Conservation (phyloP, 345 rosid species). For the Linum tenue region DNA sequence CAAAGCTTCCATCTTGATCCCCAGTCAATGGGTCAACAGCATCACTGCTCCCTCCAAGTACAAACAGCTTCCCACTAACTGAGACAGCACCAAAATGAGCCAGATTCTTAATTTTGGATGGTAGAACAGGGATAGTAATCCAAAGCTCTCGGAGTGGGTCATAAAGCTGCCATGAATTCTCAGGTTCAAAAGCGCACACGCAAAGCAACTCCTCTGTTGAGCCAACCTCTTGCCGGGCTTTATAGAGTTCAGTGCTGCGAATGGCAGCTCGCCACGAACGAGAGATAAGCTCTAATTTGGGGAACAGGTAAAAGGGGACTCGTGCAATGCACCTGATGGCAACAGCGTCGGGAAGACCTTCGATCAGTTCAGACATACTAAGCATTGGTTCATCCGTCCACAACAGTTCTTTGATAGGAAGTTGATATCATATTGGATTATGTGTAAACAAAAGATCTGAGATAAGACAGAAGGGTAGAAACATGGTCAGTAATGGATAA, state of each 20-base stretch:
- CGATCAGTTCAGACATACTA: conserved; percentile 80
- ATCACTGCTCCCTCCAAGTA: conserved; percentile 93
- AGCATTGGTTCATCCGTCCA: conserved; percentile 30
- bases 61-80: conserved; percentile 58
- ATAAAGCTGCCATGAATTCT: conserved; percentile 92
- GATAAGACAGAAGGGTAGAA: background rate
- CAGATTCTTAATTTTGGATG: conserved; percentile 73
- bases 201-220: conserved; percentile 68
- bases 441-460: background rate
- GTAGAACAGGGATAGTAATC: conserved; percentile 87
- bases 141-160: conserved; percentile 71
- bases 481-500: background rate
- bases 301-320: conserved; percentile 66
- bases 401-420: conserved; percentile 13
- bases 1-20: conserved; percentile 91
- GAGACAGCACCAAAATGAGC: conserved; percentile 79
- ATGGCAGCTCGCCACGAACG: conserved; percentile 83
- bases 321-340: conserved; percentile 90
- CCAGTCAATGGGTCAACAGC: conserved; percentile 87
- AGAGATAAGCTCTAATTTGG: conserved; percentile 78
- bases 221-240: conserved; percentile 62
- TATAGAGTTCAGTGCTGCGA: conserved; percentile 61
- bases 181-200: conserved; percentile 83
- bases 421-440: conserved; percentile 4
- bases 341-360: conserved; percentile 89